Conservation (phyloP, 805 yeast species). For the Wickerhamomyces xylosicus region DNA sequence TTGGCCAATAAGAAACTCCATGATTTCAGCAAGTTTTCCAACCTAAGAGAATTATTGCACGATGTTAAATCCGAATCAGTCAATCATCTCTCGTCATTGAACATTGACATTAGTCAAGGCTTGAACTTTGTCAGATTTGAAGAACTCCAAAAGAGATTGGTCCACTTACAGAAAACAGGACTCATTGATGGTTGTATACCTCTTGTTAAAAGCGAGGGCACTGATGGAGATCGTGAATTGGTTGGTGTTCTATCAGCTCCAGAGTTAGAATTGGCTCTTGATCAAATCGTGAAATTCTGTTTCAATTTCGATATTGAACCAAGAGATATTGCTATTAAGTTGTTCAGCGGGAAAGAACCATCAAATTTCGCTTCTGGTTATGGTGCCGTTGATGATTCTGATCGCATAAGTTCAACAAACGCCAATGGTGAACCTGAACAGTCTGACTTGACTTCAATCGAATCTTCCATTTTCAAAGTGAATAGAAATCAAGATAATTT, state of each 20-base stretch:
- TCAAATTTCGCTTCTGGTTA: too few relatives aligned
- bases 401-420: too few relatives aligned
- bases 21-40: conserved; percentile 21
- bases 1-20: conserved; percentile 31
- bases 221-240: conserved; percentile 8
- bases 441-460: neutral
- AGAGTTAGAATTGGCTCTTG: conserved; percentile 41
- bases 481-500: conserved; percentile 39
- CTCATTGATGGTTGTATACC: conserved; percentile 46
- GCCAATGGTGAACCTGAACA: neutral
- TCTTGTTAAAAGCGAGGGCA: conserved; percentile 22
- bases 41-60: conserved; percentile 30
- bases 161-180: conserved; percentile 27
- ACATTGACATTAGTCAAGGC: conserved; percentile 3
- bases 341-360: neutral
- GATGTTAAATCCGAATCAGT: conserved; percentile 8
- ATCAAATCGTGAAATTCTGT: conserved; percentile 10
- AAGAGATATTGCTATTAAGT: neutral
- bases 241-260: conserved; percentile 41
- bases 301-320: neutral
- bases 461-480: neutral
- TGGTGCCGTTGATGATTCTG: too few relatives aligned
- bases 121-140: conserved; percentile 12
- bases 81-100: neutral
- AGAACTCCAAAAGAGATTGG: conserved; percentile 25